Conservation (phyloP, 352 stramenopile species). For the Phytophthora pistaciae region DNA sequence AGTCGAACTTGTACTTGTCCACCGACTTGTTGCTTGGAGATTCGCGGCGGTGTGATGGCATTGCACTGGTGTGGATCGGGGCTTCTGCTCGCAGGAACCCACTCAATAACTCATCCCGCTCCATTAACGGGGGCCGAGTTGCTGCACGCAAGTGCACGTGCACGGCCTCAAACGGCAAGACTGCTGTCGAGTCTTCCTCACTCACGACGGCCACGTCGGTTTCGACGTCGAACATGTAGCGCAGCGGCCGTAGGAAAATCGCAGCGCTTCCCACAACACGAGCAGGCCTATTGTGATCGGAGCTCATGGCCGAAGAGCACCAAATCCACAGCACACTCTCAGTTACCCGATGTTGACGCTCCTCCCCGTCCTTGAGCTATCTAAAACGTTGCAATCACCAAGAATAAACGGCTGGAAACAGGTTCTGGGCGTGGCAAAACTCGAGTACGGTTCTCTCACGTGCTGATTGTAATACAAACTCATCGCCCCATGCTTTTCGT, state of each 20-base stretch:
- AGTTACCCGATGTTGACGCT: too few species aligned
- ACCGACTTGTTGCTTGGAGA: not conserved
- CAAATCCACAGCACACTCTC: not conserved
- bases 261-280: constrained; percentile 44
- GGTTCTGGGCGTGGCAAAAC: constrained; percentile 20
- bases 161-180: constrained; percentile 33
- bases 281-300: constrained; percentile 5
- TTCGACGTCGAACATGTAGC: constrained; percentile 74
- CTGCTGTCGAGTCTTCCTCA: constrained; percentile 7
- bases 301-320: not conserved
- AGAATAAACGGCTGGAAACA: constrained; percentile 26
- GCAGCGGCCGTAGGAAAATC: constrained; percentile 63
- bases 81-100: constrained; percentile 50
- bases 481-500: constrained; percentile 19
- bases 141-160: constrained; percentile 54
- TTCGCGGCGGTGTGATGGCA: not conserved
- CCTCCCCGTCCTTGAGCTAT: too few species aligned
- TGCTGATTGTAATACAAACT: constrained; percentile 40
- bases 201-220: constrained; percentile 38
- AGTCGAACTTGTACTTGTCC: constrained; percentile 10
- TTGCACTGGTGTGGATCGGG: constrained; percentile 12
- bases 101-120: constrained; percentile 39
- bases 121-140: constrained; percentile 37
- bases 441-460: constrained; percentile 16
- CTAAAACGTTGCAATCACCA: constrained; percentile 1